phyloP scores from a whole-genome alignment of 164 flowering plant genomes.

The Piper betle region DNA sequence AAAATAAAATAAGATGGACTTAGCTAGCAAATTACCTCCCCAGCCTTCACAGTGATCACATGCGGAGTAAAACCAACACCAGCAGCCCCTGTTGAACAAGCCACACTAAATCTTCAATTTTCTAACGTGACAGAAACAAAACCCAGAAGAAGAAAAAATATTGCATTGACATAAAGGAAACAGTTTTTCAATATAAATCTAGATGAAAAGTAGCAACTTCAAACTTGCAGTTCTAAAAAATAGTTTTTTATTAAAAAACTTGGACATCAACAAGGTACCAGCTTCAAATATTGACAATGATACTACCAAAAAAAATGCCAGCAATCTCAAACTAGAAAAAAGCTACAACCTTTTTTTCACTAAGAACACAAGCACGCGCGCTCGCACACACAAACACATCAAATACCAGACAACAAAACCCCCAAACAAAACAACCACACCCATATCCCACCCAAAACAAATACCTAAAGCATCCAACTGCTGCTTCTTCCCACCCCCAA shows the following conservation, averaged over 20 bases:
- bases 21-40: conserved; percentile 35
- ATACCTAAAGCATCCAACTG: conserved; percentile 71
- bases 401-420: not conserved
- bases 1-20: not conserved
- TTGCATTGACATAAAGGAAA: not conserved
- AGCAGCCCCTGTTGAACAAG: conserved; percentile 28
- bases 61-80: conserved; percentile 72
- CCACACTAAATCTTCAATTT: not conserved
- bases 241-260: no score
- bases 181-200: no score
- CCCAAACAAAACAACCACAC: not conserved
- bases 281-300: no score
- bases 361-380: no score
- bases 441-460: not conserved
- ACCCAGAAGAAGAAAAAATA: not conserved
- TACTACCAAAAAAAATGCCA: no score
- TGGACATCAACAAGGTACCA: no score
- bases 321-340: no score
- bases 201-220: no score
- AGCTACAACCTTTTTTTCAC: no score
- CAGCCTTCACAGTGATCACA: conserved; percentile 50
- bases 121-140: not conserved
- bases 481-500: conserved; percentile 68
- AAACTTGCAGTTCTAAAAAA: no score
- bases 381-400: not conserved